Base-by-base conservation (phyloP, 768 basidiomycete genomes). In the Botryobasidium botryosum region DNA sequence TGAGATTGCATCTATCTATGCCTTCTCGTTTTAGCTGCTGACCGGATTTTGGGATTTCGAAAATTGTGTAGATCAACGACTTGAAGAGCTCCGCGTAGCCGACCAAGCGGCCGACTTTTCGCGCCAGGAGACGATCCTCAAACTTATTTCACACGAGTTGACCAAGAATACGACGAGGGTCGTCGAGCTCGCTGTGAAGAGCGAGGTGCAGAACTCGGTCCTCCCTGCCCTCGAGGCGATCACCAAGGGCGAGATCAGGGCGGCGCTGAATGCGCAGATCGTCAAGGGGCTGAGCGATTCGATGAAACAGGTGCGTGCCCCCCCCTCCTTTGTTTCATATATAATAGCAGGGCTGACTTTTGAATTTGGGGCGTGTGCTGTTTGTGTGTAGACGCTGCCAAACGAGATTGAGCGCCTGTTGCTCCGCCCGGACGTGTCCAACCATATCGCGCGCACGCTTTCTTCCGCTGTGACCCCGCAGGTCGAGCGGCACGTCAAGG, bases 121-220 rank as follows among this genome's bases (percentile, higher is more conserved):
- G 31, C 74, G 85, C 12, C 84, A 90, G 60, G 86, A 90, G 62
- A 85, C 81, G 60, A 83, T 88, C 49, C 64, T 88, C 55, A 87
- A 87, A 62, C 64, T 88, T 44, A 86, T 88, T 52, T 87, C 84
- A 20, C 81, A 73, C 1, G 82, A 86, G 60, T 67, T 88, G 41
- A 86, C 80, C 6, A 76, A 80, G 62, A 87, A 87, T 53, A 88
- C 85, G 8, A 84, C 83, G 7, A 72, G 83, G 10, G 81, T 87
- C 39, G 86, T 90, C 35, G 86, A 90, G 63, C 71, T 79, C 69
- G 86, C 84, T 12, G 79, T 88, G 55, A 86, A 85, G 64, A 68
- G 64, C 43, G 85, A 87, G 57, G 79, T 88, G 13, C 83, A 83
- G 57, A 78, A 69, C 53, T 84, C 82, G 0, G 81, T 90, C 10